Evolutionary conservation across 1,139 yeast genomes (phyloP).

Genomic region (Hansenula lynferdii): DNA sequence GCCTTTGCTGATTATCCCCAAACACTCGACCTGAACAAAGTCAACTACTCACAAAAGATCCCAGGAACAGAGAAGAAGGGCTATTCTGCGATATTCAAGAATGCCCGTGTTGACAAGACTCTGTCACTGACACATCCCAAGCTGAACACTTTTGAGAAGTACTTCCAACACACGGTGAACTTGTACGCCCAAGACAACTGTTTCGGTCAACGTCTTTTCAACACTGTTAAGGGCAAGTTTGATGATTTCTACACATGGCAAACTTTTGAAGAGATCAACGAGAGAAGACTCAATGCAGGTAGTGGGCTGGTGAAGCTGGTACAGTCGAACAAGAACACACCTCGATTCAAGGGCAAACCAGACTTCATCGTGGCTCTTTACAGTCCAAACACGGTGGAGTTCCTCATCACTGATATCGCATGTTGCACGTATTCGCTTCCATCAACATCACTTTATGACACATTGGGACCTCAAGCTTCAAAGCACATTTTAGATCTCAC

Average conservation of each 20-base stretch:
- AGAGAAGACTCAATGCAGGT: conserved; percentile 34
- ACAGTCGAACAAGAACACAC: no score
- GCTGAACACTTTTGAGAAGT: conserved; percentile 10
- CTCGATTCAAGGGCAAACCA: conserved; percentile 1
- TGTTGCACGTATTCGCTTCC: conserved; percentile 46
- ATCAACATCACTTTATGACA: conserved; percentile 56
- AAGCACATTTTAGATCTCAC: conserved; percentile 51
- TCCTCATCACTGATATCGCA: conserved; percentile 60
- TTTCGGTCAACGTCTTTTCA: conserved; percentile 32
- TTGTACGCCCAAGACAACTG: conserved; percentile 24
- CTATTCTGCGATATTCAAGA: conserved; percentile 8
- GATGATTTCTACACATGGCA: conserved; percentile 34
- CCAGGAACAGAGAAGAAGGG: conserved; percentile 6
- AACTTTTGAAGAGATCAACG: conserved; percentile 27
- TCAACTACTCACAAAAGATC: conserved; percentile 2
- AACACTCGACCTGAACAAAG: background rate
- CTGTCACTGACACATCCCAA: conserved; percentile 5
- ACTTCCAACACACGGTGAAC: conserved; percentile 30
- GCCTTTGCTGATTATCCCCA: background rate
- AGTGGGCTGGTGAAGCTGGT: conserved; percentile 41
- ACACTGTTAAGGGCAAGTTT: conserved; percentile 33
- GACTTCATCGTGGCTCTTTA: conserved; percentile 47
- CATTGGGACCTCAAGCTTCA: conserved; percentile 56
- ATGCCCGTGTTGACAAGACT: conserved; percentile 1
- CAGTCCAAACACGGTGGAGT: conserved; percentile 51